Percentiles rank a stretch among this genome's conserved stretches.
Evolutionary conservation across 192 early-diverging fungal species (phyloP).

Genomic region (Chytriomyces sp.): DNA sequence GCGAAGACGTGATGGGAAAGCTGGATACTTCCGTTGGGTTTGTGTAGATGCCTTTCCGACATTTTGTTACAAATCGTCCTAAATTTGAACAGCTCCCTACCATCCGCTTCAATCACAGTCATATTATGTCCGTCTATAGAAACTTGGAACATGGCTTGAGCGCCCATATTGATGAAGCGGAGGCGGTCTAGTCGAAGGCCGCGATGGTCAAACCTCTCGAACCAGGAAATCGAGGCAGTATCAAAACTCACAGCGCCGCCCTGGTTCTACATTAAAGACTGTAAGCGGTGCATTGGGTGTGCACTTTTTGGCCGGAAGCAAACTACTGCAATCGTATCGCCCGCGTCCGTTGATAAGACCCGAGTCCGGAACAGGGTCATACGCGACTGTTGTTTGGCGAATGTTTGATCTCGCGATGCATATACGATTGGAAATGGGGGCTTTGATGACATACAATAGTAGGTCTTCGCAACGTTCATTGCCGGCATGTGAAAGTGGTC

Average conservation of each 20-base stretch:
- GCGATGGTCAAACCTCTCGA: constrained; percentile 67
- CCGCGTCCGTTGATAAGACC: constrained; percentile 57
- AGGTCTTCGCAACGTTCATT: constrained; percentile 51
- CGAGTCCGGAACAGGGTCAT: constrained; percentile 70
- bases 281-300: neutral
- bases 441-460: constrained; percentile 11
- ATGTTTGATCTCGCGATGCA: neutral
- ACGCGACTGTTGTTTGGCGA: constrained; percentile 12
- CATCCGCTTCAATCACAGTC: constrained; percentile 78
- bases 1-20: neutral
- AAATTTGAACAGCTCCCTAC: no score
- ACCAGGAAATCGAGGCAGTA: no score
- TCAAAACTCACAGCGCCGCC: neutral
- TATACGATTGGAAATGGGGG: no score
- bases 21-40: neutral
- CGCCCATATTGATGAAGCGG: constrained; percentile 81
- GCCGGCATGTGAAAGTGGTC: constrained; percentile 62
- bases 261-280: neutral
- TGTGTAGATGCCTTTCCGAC: neutral
- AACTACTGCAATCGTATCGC: constrained; percentile 1
- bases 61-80: neutral
- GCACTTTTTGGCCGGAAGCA: neutral
- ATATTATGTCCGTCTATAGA: constrained; percentile 77
- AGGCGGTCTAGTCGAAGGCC: constrained; percentile 71
- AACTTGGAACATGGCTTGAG: constrained; percentile 72